A percentile compares a stretch with the other conserved stretches of the same genome.
Evolutionary conservation across 345 rosid genomes (phyloP).

Genomic region (Litchi chinensis): DNA sequence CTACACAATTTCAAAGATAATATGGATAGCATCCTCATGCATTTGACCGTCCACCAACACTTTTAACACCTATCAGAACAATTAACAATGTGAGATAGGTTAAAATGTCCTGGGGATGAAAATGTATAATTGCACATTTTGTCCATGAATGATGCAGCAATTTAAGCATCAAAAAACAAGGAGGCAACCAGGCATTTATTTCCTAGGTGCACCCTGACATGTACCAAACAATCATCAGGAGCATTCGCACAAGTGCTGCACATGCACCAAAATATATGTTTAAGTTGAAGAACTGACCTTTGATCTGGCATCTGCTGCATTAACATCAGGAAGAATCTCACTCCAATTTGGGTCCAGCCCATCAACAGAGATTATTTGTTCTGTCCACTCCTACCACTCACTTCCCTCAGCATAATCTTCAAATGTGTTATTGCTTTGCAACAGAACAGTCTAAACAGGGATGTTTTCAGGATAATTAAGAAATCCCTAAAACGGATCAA

Average conservation of each 20-base stretch:
- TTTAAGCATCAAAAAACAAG: not conserved
- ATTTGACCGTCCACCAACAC: not conserved
- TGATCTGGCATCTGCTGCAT: constrained; percentile 41
- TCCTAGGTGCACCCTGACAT: not conserved
- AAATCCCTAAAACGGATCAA: constrained; percentile 53
- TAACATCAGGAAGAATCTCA: constrained; percentile 57
- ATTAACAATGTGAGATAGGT: not conserved
- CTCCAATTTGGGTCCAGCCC: constrained; percentile 69
- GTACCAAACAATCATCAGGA: constrained; percentile 6
- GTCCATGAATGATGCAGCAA: not conserved
- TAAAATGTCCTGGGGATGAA: constrained; percentile 3
- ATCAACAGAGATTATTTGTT: constrained; percentile 62
- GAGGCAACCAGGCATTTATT: not conserved
- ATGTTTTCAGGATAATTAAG: constrained; percentile 51
- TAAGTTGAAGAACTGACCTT: constrained; percentile 48
- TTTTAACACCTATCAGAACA: not conserved
- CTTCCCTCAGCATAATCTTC: constrained; percentile 43
- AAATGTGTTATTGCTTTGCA: constrained; percentile 43
- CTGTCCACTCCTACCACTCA: constrained; percentile 73
- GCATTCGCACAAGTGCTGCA: not conserved
- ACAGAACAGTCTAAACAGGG: constrained; percentile 42
- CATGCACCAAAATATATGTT: constrained; percentile 3
- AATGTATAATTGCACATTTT: not conserved
- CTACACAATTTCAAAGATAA: not conserved
- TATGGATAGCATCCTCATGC: not conserved